Conservation (phyloP, 306 rosid species). For the Acmispon strigosus region DNA sequence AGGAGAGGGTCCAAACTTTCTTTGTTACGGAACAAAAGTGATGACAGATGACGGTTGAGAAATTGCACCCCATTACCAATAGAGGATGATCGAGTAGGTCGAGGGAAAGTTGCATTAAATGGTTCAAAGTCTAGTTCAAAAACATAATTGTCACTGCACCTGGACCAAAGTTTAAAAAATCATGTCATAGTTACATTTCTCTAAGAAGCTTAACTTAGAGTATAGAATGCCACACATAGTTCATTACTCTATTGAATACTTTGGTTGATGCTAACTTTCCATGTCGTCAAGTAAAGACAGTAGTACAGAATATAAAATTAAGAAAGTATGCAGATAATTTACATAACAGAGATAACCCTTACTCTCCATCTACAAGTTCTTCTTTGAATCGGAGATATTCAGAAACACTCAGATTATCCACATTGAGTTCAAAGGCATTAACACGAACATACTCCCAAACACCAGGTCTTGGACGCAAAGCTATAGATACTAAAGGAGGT, state of each 20-base stretch:
- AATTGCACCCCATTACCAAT: conserved; percentile 82
- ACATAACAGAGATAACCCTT: conserved; percentile 18
- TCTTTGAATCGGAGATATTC: conserved; percentile 73
- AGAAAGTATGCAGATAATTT: neutral
- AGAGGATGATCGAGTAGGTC: conserved; percentile 57
- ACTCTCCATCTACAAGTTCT: conserved; percentile 61
- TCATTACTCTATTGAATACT: neutral
- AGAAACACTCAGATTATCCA: conserved; percentile 55
- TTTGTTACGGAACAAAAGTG: conserved; percentile 62
- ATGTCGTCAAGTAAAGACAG: too few relatives aligned
- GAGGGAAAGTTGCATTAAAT: conserved; percentile 63
- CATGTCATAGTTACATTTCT: neutral
- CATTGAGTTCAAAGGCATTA: conserved; percentile 49
- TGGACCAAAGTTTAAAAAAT: conserved; percentile 6
- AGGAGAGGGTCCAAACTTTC: conserved; percentile 64
- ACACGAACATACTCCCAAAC: conserved; percentile 75
- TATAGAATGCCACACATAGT: neutral
- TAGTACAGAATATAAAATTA: neutral
- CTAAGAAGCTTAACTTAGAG: neutral
- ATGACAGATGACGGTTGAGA: conserved; percentile 75
- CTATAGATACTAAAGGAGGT: conserved; percentile 70
- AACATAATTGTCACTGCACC: conserved; percentile 30
- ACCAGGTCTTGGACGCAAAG: conserved; percentile 74
- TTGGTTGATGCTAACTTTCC: neutral
- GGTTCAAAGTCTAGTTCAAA: conserved; percentile 81